These are phyloP conservation scores for Glycyrrhiza uralensis DNA, from an alignment of 306 rosid species.

Conservation along the genomic window DNA sequence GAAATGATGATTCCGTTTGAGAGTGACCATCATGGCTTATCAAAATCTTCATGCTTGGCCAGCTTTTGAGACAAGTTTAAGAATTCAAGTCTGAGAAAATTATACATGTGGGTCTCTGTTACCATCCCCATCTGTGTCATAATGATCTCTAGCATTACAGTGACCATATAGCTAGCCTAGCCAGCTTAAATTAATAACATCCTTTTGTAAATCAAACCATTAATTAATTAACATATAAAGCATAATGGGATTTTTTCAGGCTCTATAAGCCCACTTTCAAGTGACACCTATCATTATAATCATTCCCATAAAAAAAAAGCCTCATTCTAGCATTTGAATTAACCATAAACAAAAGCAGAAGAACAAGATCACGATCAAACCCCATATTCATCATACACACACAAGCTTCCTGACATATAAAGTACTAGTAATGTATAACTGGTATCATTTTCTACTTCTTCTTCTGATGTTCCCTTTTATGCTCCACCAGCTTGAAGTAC, in stretches of 20 bases:
- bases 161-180: not conserved
- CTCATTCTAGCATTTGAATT: slow-evolving; percentile 40
- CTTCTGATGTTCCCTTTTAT: not conserved
- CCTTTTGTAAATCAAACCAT: slow-evolving; percentile 50
- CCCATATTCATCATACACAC: slow-evolving; percentile 47
- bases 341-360: slow-evolving; percentile 1
- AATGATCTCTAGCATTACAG: slow-evolving; percentile 26
- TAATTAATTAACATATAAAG: slow-evolving; percentile 54
- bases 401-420: slow-evolving; percentile 60
- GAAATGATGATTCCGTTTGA: slow-evolving; percentile 29
- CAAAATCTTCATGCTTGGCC: slow-evolving; percentile 32
- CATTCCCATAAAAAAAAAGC: slow-evolving; percentile 34
- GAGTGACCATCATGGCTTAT: slow-evolving; percentile 25
- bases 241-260: slow-evolving; percentile 37
- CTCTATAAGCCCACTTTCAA: slow-evolving; percentile 34
- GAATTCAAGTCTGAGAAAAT: slow-evolving; percentile 1
- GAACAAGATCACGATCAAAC: slow-evolving; percentile 15
- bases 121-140: slow-evolving; percentile 18
- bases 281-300: slow-evolving; percentile 47
- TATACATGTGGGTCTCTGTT: slow-evolving; percentile 19
- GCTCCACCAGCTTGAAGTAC: slow-evolving; percentile 32
- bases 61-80: slow-evolving; percentile 18
- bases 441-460: not conserved
- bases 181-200: not conserved
- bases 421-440: slow-evolving; percentile 35